Percentiles rank a stretch among this genome's conserved stretches.
Conservation (phyloP, 352 stramenopile species). For the Phytophthora sansomeana region DNA sequence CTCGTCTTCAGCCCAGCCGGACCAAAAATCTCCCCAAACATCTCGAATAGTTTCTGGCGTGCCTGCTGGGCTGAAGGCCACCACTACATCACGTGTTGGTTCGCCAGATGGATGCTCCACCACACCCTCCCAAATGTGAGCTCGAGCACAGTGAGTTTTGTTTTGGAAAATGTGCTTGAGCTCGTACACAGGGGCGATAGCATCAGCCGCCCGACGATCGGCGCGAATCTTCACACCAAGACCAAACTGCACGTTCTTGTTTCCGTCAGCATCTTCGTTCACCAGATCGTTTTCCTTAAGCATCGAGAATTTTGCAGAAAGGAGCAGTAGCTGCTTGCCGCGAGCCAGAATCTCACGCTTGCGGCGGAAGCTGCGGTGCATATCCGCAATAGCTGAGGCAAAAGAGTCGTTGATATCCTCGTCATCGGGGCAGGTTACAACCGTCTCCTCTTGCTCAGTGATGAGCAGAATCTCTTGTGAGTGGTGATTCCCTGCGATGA, state of each 20-base stretch:
- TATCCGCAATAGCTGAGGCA: conserved; percentile 70
- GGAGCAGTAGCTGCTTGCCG: conserved; percentile 77
- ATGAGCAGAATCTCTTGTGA: conserved; percentile 79
- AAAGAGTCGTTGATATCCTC: conserved; percentile 88
- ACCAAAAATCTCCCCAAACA: conserved; percentile 90
- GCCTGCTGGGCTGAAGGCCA: conserved; percentile 83
- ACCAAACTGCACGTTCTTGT: conserved; percentile 90
- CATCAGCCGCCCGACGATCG: conserved; percentile 55
- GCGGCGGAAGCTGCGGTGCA: conserved; percentile 80
- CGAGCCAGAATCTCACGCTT: conserved; percentile 82
- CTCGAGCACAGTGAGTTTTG: conserved; percentile 79
- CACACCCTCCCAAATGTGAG: conserved; percentile 83
- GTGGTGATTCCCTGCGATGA: conserved; percentile 76
- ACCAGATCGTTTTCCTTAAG: conserved; percentile 88
- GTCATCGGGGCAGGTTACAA: conserved; percentile 75
- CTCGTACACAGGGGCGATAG: conserved; percentile 74
- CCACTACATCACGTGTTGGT: conserved; percentile 67
- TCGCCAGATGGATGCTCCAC: conserved; percentile 45
- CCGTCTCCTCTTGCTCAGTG: conserved; percentile 82
- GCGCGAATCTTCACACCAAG: conserved; percentile 79
- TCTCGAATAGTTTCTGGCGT: conserved; percentile 85
- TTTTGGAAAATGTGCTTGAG: conserved; percentile 90
- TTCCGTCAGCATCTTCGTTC: conserved; percentile 85
- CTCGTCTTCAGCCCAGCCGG: conserved; percentile 86
- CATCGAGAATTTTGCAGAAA: conserved; percentile 91